Conservation (phyloP, 768 basidiomycete genomes). For the Lactarius trivialis region DNA sequence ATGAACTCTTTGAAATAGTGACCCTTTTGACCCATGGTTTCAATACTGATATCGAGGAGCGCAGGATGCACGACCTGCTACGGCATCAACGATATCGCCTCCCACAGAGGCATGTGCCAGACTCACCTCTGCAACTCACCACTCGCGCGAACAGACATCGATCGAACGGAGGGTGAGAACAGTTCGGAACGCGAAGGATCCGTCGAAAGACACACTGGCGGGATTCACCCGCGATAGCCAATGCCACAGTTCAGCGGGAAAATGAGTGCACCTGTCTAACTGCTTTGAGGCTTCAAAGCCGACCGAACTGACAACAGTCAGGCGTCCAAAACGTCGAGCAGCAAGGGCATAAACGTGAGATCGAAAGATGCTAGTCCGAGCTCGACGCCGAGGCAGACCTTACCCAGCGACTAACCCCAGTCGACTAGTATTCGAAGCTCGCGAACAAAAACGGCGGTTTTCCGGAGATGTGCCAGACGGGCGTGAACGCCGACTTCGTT, state of each 20-base stretch:
- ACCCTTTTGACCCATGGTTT: not conserved
- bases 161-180: not conserved
- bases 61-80: not conserved
- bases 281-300: not conserved
- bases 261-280: too few relatives aligned
- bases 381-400: not conserved
- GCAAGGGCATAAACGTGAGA: not conserved
- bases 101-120: too few relatives aligned
- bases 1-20: not conserved
- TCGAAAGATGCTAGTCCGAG: not conserved
- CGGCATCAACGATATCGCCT: too few relatives aligned
- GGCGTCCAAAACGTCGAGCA: not conserved
- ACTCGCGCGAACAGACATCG: not conserved
- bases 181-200: not conserved
- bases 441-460: not conserved
- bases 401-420: not conserved
- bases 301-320: not conserved
- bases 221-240: slow-evolving; percentile 1
- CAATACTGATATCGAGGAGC: not conserved
- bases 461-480: not conserved
- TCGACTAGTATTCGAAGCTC: slow-evolving; percentile 5
- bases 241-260: not conserved
- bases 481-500: not conserved
- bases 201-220: not conserved
- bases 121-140: too few relatives aligned